Base-by-base conservation (phyloP, 768 basidiomycete genomes). In the Saitozyma sp. region DNA sequence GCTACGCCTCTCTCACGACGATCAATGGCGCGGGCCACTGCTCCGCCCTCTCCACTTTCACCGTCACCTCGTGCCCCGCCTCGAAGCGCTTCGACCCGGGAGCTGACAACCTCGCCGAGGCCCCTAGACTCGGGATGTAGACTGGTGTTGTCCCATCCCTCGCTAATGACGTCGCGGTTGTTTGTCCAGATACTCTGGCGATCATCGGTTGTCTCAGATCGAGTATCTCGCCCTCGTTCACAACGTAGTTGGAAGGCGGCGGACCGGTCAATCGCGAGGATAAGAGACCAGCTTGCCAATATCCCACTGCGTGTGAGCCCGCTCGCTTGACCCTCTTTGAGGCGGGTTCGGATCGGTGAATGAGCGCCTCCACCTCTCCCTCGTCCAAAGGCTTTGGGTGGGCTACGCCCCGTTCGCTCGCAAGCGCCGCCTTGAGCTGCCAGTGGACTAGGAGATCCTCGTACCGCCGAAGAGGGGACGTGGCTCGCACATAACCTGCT, bases 401-500 rank as follows among this genome's bases (percentile, higher is more conserved):
- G 16, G 60, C 4, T 0, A 61, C 10, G 2, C 54, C 46, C 37
- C 63, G 60, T 29, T 66, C 52, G 8, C 39, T 54, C 2, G 66
- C 65, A 2, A 98, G 79, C 6, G 84, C 85, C 54, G 87, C 82
- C 73, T 96, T 94, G 79, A 99, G 86, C 77, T 98, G 94, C 92
- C 93, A 99, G 80, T 98, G 96, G 9, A 82, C 81, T 11, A 93
- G 77, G 59, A 96, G 77, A 78, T 99, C 96, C 42, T 81, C 79
- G 78, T 86, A 96, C 50, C 96, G 86, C 48, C 96, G 85, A 50
- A 99, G 81, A 0, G 96, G 96, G 6, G 89, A 91, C 9, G 96
- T 97, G 9, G 85, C 86, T 19, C 90, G 85, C 16, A 84, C 80
- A 76, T 99, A 99, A 4, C 94, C 94, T 65, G 89, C 88, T 48